Base-by-base conservation (phyloP, 1,139 yeast species). In the Scheffersomyces segobiensis region DNA sequence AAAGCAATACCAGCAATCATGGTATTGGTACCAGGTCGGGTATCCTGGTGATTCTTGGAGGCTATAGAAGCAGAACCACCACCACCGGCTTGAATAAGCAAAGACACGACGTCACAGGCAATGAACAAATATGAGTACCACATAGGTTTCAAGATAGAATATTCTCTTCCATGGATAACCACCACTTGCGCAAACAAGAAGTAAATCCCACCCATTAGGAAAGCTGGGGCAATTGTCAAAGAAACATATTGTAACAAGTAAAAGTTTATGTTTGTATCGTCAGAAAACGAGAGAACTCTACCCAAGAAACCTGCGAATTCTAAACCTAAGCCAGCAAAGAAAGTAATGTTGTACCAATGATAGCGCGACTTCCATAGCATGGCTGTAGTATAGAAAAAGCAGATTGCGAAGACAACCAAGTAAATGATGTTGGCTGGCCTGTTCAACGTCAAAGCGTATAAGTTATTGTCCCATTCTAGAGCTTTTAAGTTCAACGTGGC, bases 131-230 rank as follows among this genome's bases (percentile, higher is more conserved):
- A 85, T 0, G 93, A 83, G 71, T 92, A 93, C 71, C 84, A 81
- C 86, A 89, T 85, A 3, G 98, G 97, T 63, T 82, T 84, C 59
- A 93, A 71, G 0, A 83, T 68, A 0, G 96, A 86, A 65, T 77
- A 87, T 51, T 79, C 71, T 55, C 84, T 77, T 6, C 97, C 96
- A 70, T 86, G 89, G 7, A 91, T 77, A 56, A 89, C 85, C 52
- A 89, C 85, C 62, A 89, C 65, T 71, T 91, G 92, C 4, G 93
- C 96, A 66, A 92, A 80, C 55, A 88, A 75, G 67, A 85, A 90
- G 73, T 93, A 93, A 8, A 93, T 80, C 5, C 97, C 97, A 3
- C 90, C 98, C 93, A 91, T 90, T 56, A 91, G 80, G 71, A 93
- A 92, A 6, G 95, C 95, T 0, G 98, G 98, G 0, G 93, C 95